These are phyloP conservation scores for Pholiota conissans DNA, from an alignment of 768 basidiomycete genomes.

Conservation along the genomic window DNA sequence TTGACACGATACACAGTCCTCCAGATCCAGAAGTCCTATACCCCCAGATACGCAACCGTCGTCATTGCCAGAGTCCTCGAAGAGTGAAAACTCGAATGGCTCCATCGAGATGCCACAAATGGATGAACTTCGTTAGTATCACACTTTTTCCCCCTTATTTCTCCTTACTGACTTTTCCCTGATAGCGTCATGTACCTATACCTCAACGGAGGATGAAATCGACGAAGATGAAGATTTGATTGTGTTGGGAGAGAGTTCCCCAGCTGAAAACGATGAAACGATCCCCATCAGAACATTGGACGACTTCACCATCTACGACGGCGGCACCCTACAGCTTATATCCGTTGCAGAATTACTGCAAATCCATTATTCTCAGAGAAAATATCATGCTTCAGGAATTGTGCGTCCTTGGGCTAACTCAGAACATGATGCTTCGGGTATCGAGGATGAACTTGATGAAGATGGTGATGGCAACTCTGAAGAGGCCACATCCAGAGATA, in stretches of 20 bases:
- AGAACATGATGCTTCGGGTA: conserved; percentile 10
- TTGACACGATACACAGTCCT: not conserved
- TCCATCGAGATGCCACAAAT: not conserved
- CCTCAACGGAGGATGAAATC: conserved; percentile 27
- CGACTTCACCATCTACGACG: conserved; percentile 55
- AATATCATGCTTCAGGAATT: conserved; percentile 41
- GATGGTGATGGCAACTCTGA: conserved; percentile 26
- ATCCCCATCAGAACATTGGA: conserved; percentile 58
- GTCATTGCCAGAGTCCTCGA: not conserved
- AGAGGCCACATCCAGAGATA: conserved; percentile 20
- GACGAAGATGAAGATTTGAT: conserved; percentile 40
- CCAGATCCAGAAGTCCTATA: not conserved
- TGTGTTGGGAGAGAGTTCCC: conserved; percentile 42
- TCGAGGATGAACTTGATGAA: conserved; percentile 21
- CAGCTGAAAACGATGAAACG: conserved; percentile 30
- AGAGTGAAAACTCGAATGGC: not conserved
- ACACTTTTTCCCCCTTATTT: not conserved
- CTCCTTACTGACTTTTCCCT: not conserved
- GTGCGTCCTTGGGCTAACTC: conserved; percentile 37
- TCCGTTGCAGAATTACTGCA: conserved; percentile 38
- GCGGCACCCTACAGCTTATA: conserved; percentile 35
- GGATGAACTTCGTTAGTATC: not conserved
- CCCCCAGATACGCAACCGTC: not conserved
- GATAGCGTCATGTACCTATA: conserved; percentile 1
- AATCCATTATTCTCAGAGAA: conserved; percentile 22